A percentile compares a stretch with the other conserved stretches of the same genome.
phyloP scores from a whole-genome alignment of 2,329 filamentous ascomycete genomes.

The Aspergillus amoenus region DNA sequence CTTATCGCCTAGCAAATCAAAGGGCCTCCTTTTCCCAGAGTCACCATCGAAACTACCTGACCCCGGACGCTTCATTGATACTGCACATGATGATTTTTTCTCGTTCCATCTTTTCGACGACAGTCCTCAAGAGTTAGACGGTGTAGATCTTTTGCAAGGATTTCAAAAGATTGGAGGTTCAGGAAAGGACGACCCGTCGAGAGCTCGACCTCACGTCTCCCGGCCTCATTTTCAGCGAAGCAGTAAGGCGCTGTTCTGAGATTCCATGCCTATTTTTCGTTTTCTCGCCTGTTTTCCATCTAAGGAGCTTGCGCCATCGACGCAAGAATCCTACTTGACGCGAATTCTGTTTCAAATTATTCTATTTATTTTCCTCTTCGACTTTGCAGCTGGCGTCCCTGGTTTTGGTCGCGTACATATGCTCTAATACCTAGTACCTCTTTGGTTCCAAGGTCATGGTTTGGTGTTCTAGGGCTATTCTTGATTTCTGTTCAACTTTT shows the following conservation, averaged over 20 bases:
- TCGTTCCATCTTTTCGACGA: conserved; percentile 51
- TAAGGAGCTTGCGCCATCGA: not conserved
- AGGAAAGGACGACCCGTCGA: conserved; percentile 34
- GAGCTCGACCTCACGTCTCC: conserved; percentile 28
- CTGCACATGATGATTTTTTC: conserved; percentile 46
- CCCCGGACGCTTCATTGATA: conserved; percentile 32
- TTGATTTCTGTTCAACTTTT: conserved; percentile 11
- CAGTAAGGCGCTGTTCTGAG: conserved; percentile 37
- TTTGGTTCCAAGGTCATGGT: not conserved
- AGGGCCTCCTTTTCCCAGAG: conserved; percentile 35
- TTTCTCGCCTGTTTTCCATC: not conserved
- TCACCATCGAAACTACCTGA: conserved; percentile 42
- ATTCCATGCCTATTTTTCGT: not conserved
- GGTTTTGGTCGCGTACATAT: not conserved
- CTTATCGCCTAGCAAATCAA: conserved; percentile 36
- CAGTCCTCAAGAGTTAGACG: conserved; percentile 42
- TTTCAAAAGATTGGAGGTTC: conserved; percentile 49
- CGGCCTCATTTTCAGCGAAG: conserved; percentile 34
- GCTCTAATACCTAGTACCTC: not conserved
- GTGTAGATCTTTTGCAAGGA: conserved; percentile 47
- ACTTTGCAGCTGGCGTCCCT: not conserved
- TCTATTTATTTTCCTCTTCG: not conserved
- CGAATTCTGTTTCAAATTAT: not conserved
- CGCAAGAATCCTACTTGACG: not conserved
- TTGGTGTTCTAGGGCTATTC: conserved; percentile 5